phyloP scores from a whole-genome alignment of 192 early-diverging fungal genomes.

The Backusella westeae region DNA sequence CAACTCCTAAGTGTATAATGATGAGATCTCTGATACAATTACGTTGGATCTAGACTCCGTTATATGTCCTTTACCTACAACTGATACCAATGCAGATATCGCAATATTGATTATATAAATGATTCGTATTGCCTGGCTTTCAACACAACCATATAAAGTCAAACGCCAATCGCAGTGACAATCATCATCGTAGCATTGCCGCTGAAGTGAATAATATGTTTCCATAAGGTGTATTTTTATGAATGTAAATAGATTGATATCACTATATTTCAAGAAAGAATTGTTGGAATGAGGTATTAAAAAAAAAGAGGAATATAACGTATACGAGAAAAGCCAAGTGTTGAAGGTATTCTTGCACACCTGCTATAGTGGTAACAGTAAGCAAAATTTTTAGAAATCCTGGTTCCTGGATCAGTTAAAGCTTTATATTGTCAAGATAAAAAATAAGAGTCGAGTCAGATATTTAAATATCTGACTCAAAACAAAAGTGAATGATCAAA shows the following conservation, averaged over 20 bases:
- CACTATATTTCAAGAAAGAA: neutral
- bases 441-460: too few species aligned
- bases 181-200: neutral
- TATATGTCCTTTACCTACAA: neutral
- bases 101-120: neutral
- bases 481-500: too few species aligned
- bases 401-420: too few species aligned
- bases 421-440: too few species aligned
- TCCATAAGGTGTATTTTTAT: neutral
- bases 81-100: neutral
- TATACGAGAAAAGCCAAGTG: too few species aligned
- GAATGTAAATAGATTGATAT: neutral
- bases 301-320: too few species aligned
- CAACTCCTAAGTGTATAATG: neutral
- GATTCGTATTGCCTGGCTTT: neutral
- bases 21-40: neutral
- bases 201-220: neutral
- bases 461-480: too few species aligned
- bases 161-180: neutral
- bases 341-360: too few species aligned
- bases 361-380: too few species aligned
- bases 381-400: too few species aligned
- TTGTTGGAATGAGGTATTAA: neutral
- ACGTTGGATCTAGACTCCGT: neutral
- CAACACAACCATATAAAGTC: neutral